Base-by-base conservation (phyloP, 805 yeast species). In the Cyberlindnera meyerae region DNA sequence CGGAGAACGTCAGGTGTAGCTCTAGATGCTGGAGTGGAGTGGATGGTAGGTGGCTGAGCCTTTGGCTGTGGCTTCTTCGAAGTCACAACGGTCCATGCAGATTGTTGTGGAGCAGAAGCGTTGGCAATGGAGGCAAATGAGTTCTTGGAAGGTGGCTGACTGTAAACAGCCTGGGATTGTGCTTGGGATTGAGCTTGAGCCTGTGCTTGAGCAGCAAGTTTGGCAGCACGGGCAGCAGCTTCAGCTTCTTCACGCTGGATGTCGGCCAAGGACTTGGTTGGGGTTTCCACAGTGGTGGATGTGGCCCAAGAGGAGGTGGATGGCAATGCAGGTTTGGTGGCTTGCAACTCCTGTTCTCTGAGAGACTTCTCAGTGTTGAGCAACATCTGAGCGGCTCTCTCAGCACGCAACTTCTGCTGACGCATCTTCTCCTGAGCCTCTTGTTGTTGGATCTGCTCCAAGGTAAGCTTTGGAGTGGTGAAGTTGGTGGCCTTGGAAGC, bases 231-330 rank as follows among this genome's bases (percentile, higher is more conserved):
- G 17, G 45, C 54, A 21, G 59, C 53, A 18, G 62, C 62, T 24
- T 57, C 60, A 6, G 58, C 71, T 55, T 77, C 81, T 57, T 78
- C 84, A 40, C 60, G 69, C 51, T 77, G 82, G 42, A 79, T 77
- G 37, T 79, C 83, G 11, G 75, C 77, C 37, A 79, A 62, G 0
- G 82, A 67, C 53, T 72, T 73, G 24, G 60, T 58, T 22, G 74
- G 71, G 2, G 56, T 18, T 9, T 34, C 36, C 11, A 33, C 31
- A 6, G 55, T 33, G 16, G 52, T 45, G 15, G 50, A 27, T 11
- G 45, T 26, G 20, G 68, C 71, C 72, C 73, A 68, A 4, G 67
- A 58, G 2, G 66, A 57, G 21, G 61, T 47, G 6, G 52, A 48
- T 29, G 66, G 55, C 33, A 62, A 54, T 33, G 48, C 42, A 13